phyloP scores from a whole-genome alignment of 441 rosid genomes.

The Populus tomentosa region DNA sequence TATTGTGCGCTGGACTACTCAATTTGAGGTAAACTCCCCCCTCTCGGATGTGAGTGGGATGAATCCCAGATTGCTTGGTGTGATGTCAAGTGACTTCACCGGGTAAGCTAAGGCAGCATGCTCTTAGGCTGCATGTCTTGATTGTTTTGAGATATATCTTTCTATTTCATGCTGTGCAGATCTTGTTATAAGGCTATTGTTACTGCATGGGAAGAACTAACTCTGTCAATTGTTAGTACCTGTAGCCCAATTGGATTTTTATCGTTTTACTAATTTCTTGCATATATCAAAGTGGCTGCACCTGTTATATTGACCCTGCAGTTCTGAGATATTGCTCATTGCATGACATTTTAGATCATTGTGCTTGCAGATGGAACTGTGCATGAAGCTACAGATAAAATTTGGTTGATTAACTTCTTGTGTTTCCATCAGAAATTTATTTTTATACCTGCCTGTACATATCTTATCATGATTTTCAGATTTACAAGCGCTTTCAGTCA shows the following conservation, averaged over 20 bases:
- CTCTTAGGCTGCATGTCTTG: neutral
- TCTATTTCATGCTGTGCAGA: neutral
- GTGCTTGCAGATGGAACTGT: neutral
- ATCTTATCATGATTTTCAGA: neutral
- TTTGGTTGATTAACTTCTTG: neutral
- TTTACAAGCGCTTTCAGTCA: neutral
- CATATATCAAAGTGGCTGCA: neutral
- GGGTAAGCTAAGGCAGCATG: neutral
- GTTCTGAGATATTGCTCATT: neutral
- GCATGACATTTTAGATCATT: neutral
- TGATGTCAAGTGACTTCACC: neutral
- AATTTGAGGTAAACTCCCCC: neutral
- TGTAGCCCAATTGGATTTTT: neutral
- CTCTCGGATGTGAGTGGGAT: neutral
- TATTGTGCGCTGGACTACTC: neutral
- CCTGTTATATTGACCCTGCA: neutral
- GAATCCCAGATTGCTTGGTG: neutral
- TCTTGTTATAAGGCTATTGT: neutral
- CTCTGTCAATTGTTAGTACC: neutral
- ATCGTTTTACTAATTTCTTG: neutral
- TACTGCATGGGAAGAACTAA: neutral
- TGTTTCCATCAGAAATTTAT: neutral
- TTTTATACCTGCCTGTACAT: neutral
- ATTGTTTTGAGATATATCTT: neutral
- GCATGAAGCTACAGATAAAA: neutral